Percentiles rank a stretch among this genome's conserved stretches.
phyloP scores from a whole-genome alignment of 1,284 basidiomycete species.

The Athelia sp. region DNA sequence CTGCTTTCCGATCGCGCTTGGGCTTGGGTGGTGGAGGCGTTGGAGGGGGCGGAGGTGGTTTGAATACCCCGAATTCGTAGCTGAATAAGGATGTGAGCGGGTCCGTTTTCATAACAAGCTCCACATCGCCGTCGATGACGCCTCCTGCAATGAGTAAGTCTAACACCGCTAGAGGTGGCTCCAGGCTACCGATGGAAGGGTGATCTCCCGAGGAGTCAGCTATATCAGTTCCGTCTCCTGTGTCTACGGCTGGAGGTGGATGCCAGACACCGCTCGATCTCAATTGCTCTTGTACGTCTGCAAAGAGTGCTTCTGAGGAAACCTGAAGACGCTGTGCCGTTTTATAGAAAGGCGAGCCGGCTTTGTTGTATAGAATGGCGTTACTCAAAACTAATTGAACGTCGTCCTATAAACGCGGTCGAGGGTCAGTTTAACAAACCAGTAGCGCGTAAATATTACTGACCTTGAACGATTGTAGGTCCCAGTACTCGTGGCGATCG shows the following conservation, averaged over 20 bases:
- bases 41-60: slow-evolving; percentile 39
- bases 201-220: neutral
- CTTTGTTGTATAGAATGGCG: slow-evolving; percentile 83
- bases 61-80: slow-evolving; percentile 59
- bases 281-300: slow-evolving; percentile 41
- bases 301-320: slow-evolving; percentile 53
- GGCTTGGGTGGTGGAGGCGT: slow-evolving; percentile 21
- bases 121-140: slow-evolving; percentile 44
- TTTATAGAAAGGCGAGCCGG: slow-evolving; percentile 70
- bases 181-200: slow-evolving; percentile 57
- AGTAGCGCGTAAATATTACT: slow-evolving; percentile 10
- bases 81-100: slow-evolving; percentile 66
- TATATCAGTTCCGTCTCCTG: neutral
- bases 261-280: slow-evolving; percentile 19
- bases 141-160: slow-evolving; percentile 49
- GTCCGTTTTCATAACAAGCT: slow-evolving; percentile 49
- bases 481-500: slow-evolving; percentile 74
- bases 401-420: slow-evolving; percentile 54
- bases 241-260: neutral
- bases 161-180: slow-evolving; percentile 56
- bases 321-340: slow-evolving; percentile 68
- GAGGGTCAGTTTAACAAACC: slow-evolving; percentile 1
- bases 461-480: slow-evolving; percentile 74
- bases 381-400: slow-evolving; percentile 82
- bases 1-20: slow-evolving; percentile 12